Percentiles rank a stretch among this genome's conserved stretches.
These are phyloP conservation scores for Anisodus acutangulus DNA, from an alignment of 257 asterid genomes.

Conservation along the genomic window DNA sequence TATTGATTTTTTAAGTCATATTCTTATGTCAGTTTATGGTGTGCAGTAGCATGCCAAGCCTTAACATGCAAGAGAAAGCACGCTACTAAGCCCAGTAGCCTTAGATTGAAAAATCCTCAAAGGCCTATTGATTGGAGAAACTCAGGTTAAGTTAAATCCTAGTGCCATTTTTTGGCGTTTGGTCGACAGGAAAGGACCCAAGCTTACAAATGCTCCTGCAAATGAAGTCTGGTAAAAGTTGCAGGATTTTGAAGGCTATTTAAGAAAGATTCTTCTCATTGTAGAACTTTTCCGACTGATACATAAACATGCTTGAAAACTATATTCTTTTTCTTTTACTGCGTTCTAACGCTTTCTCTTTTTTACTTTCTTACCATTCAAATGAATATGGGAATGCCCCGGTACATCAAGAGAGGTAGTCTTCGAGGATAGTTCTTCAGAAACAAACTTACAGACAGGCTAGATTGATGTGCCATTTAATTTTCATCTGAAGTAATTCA, in stretches of 20 bases:
- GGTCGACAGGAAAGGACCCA: background rate
- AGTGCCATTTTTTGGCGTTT: background rate
- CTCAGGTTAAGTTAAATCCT: background rate
- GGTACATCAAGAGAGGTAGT: background rate
- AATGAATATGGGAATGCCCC: background rate
- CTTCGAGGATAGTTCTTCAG: background rate
- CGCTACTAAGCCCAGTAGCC: background rate
- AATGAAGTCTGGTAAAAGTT: background rate
- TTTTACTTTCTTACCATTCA: background rate
- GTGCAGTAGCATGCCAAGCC: background rate
- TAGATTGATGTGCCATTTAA: background rate
- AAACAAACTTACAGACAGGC: background rate
- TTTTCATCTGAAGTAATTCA: background rate
- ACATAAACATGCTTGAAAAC: background rate
- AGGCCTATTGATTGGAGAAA: background rate
- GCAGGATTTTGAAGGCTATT: background rate
- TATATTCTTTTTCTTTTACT: background rate
- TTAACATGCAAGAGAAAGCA: background rate
- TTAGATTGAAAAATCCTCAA: background rate
- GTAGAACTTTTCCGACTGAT: background rate
- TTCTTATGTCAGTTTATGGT: background rate
- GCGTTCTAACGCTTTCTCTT: background rate
- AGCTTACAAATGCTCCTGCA: background rate
- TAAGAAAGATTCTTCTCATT: background rate
- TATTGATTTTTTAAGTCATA: background rate